Base-by-base conservation (phyloP, 2,329 filamentous ascomycete genomes). In the Verticillium alfalfae region DNA sequence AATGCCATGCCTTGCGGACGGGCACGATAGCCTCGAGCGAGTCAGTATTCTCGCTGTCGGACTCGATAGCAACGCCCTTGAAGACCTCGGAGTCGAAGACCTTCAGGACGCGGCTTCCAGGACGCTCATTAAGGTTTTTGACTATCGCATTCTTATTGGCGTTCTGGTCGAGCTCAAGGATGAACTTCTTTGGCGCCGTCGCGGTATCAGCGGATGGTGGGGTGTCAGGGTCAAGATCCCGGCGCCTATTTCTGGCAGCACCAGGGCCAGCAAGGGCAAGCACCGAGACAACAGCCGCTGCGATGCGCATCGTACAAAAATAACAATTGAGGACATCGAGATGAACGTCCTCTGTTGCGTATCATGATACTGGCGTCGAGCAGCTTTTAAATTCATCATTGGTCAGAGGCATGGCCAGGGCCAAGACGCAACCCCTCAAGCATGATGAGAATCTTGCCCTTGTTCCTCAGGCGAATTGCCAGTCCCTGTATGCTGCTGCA, bases 11-110 rank as follows among this genome's bases (percentile, higher is more conserved):
- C 56, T 62, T 63, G 45, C 56, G 39, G 22, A 65, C 63, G 1
- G 63, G 49, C 6, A 18, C 13, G 4, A 66, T 26, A 1, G 63
- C 56, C 64, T 66, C 63, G 12, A 67, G 62, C 41, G 65, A 60
- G 52, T 67, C 66, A 8, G 62, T 61, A 41, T 67, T 66, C 55
- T 64, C 59, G 15, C 49, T 60, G 39, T 62, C 61, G 2, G 65
- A 62, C 57, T 66, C 66, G 31, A 67, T 49, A n/a, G 62, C 59
- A 31, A 65, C 36, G 49, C 66, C 67, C 2, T 52, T 59, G 61
- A 74, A 78, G 56, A 78, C 70, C 22, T 70, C 64, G 3, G 70
- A 71, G 54, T 66, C 63, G 9, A 67, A 61, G 18, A 72, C 56
- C 34, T 65, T 64, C 8, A 62, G 52, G 22, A 65, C 55, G 18